Base-by-base conservation (phyloP, 257 asterid species). In the Catharanthus roseus region DNA sequence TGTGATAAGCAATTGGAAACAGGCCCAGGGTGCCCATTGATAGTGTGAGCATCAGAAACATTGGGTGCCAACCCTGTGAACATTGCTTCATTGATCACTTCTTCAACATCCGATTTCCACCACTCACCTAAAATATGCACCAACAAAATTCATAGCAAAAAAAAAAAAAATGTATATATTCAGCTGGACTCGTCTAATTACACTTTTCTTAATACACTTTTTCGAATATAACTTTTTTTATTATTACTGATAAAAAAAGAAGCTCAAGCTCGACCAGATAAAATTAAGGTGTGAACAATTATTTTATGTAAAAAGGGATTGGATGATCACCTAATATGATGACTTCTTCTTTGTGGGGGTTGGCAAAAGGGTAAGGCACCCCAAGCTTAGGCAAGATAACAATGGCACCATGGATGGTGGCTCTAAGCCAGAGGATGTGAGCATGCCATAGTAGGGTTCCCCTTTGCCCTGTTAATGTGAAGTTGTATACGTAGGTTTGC, bases 91-190 rank as follows among this genome's bases (percentile, higher is more conserved):
- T 84, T 77, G 69, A 91, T 63, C 55, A 91, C 87, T 21, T 69
- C 72, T 75, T 91, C 96, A 61, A 91, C 93, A 69, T 91, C 96
- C 36, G 90, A 75, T 26, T 89, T 91, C 97, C 97, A 89, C 96
- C 96, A 91, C 71, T 91, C 97, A 31, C 95, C 97, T 89, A n/a
- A n/a, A n/a, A n/a, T n/a, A n/a, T n/a, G n/a, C n/a, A n/a, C n/a
- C n/a, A n/a, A n/a, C n/a, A n/a, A n/a, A n/a, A n/a, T n/a, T n/a
- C 61, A 75, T 24, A 23, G 60, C 64, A 42, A 51, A 41, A 18
- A 36, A 47, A 69, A n/a, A n/a, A n/a, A n/a, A n/a, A n/a, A n/a
- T n/a, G n/a, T n/a, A n/a, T n/a, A n/a, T n/a, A n/a, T n/a, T n/a
- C n/a, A n/a, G n/a, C n/a, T n/a, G n/a, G n/a, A n/a, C n/a, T n/a